phyloP scores from a whole-genome alignment of 768 basidiomycete genomes.

The Cantharellus anzutake region DNA sequence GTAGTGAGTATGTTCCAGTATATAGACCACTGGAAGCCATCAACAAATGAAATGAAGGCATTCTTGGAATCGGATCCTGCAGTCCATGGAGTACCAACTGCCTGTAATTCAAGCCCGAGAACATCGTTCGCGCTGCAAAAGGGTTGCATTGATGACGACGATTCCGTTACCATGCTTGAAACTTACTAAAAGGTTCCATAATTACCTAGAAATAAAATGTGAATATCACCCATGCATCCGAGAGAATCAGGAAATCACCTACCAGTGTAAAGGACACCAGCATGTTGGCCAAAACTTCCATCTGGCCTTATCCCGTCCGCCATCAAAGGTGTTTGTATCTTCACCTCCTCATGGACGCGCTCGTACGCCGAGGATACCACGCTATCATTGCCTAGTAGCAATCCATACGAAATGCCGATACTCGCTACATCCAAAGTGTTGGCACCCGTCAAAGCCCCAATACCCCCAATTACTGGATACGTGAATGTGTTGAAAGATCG shows the following conservation, averaged over 20 bases:
- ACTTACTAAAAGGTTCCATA: conserved; percentile 37
- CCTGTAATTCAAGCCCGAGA: conserved; percentile 39
- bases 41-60: conserved; percentile 37
- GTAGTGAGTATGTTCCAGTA: conserved; percentile 36
- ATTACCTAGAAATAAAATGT: conserved; percentile 21
- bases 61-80: conserved; percentile 22
- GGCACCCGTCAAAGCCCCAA: conserved; percentile 4
- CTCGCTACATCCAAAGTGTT: conserved; percentile 8
- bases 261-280: conserved; percentile 44
- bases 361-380: conserved; percentile 29
- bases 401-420: conserved; percentile 5
- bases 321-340: conserved; percentile 26
- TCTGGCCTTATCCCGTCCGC: conserved; percentile 41
- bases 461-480: background rate
- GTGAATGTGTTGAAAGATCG: conserved; percentile 1
- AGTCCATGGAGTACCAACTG: conserved; percentile 37
- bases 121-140: conserved; percentile 35
- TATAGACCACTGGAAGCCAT: conserved; percentile 53
- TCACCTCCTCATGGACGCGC: conserved; percentile 32
- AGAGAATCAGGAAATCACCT: background rate
- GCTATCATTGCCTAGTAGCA: conserved; percentile 12
- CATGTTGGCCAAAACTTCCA: conserved; percentile 31
- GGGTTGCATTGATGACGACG: background rate
- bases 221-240: background rate
- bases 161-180: background rate